These are phyloP conservation scores for Psilocybe tampanensis DNA, from an alignment of 768 basidiomycete species.

Conservation along the genomic window DNA sequence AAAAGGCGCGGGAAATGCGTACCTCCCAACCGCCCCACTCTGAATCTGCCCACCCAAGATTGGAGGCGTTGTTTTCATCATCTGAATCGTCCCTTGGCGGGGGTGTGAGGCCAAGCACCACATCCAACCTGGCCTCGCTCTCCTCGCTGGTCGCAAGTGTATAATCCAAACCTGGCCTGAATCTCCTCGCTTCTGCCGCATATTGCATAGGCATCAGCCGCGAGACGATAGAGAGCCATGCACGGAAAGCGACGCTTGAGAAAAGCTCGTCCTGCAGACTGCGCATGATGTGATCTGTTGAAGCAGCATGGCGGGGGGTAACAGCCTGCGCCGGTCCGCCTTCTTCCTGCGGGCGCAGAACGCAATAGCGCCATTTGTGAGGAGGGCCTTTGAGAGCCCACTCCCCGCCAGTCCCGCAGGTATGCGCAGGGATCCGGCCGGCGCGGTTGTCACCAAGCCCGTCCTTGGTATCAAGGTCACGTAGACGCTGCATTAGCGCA, in stretches of 20 bases:
- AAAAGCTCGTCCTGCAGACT: constrained; percentile 78
- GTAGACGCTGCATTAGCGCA: constrained; percentile 65
- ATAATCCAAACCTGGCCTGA: constrained; percentile 93
- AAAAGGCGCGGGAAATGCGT: constrained; percentile 26
- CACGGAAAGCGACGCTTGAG: constrained; percentile 79
- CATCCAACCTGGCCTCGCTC: constrained; percentile 80
- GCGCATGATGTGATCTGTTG: constrained; percentile 62
- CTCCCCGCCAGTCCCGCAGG: constrained; percentile 53
- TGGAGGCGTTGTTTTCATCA: constrained; percentile 26
- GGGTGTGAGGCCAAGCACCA: constrained; percentile 86
- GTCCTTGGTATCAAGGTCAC: constrained; percentile 65
- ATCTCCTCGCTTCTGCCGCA: constrained; percentile 80
- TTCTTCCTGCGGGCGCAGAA: constrained; percentile 45
- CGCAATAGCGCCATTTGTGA: constrained; percentile 92
- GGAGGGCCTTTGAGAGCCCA: constrained; percentile 88
- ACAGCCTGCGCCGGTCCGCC: constrained; percentile 46
- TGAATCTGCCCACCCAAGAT: constrained; percentile 65
- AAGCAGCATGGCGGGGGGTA: constrained; percentile 52
- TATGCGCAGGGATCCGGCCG: constrained; percentile 65
- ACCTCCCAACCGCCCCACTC: constrained; percentile 97
- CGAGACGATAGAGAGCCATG: constrained; percentile 83
- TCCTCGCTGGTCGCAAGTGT: constrained; percentile 90
- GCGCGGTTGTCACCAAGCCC: constrained; percentile 58
- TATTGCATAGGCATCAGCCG: constrained; percentile 72
- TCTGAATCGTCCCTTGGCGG: constrained; percentile 37